These are phyloP conservation scores for Aaosphaeria pasadenensis DNA, from an alignment of 2,329 filamentous ascomycete species.

Conservation along the genomic window DNA sequence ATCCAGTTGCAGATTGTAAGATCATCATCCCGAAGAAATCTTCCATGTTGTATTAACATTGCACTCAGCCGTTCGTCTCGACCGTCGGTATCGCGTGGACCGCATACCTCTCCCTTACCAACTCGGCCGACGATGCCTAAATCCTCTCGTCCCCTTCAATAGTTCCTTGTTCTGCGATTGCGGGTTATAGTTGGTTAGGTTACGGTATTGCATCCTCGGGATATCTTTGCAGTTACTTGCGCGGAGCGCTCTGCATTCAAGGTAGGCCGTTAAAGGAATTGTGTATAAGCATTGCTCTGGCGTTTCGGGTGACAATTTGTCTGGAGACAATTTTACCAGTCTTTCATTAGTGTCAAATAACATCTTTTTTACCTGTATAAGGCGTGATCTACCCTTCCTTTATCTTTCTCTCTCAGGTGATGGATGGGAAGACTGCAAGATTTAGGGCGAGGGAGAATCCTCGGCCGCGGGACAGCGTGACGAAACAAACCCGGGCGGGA, in stretches of 20 bases:
- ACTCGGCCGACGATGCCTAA: conserved; percentile 71
- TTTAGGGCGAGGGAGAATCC: too few relatives aligned
- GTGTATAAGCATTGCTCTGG: too few relatives aligned
- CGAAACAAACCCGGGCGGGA: too few relatives aligned
- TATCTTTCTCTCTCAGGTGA: too few relatives aligned
- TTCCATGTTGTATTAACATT: background rate
- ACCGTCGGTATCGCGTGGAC: conserved; percentile 97
- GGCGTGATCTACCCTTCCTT: too few relatives aligned
- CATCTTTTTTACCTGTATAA: too few relatives aligned
- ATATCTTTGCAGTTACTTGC: conserved; percentile 15
- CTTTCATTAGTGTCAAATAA: too few relatives aligned
- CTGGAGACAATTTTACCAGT: too few relatives aligned
- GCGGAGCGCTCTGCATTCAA: conserved; percentile 18
- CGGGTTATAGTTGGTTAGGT: conserved; percentile 11
- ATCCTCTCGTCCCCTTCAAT: conserved; percentile 3
- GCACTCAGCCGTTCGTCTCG: conserved; percentile 81
- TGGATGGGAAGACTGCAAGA: too few relatives aligned
- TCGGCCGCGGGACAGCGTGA: too few relatives aligned
- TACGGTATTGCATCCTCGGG: conserved; percentile 9
- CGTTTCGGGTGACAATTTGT: too few relatives aligned
- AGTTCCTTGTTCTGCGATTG: conserved; percentile 7
- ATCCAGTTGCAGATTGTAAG: conserved; percentile 94
- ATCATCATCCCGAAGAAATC: background rate
- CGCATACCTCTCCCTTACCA: conserved; percentile 88
- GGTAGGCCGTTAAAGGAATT: too few relatives aligned